Evolutionary conservation across 202 grass and related monocot species (phyloP).

Genomic region (Zoysia matrella): DNA sequence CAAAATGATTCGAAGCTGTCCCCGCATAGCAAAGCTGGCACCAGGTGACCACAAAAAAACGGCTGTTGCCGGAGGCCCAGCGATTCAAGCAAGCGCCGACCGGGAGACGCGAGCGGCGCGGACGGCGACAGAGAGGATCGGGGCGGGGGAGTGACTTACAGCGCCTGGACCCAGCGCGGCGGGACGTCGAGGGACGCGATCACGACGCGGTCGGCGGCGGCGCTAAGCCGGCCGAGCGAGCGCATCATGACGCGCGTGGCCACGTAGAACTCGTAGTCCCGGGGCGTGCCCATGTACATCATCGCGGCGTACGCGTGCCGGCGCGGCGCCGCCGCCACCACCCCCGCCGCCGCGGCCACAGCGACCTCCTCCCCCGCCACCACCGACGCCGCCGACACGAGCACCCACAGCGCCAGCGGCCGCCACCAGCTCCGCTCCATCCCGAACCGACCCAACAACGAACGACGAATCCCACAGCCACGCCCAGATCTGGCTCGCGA

Average conservation of each 20-base stretch:
- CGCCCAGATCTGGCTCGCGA: constrained; percentile 49
- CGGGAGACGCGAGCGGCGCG: neutral
- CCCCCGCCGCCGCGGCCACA: neutral
- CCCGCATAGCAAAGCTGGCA: neutral
- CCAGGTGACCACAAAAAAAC: constrained; percentile 6
- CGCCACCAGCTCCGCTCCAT: constrained; percentile 35
- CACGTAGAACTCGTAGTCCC: constrained; percentile 99
- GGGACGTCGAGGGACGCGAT: constrained; percentile 95
- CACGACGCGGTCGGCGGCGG: constrained; percentile 82
- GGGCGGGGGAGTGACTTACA: constrained; percentile 47
- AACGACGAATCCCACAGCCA: neutral
- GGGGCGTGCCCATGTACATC: constrained; percentile 99
- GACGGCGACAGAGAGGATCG: neutral
- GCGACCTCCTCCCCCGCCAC: constrained; percentile 2
- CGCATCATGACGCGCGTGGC: constrained; percentile 34
- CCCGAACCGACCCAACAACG: constrained; percentile 7
- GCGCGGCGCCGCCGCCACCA: neutral
- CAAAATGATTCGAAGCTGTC: neutral
- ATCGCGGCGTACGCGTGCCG: constrained; percentile 91
- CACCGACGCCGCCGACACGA: constrained; percentile 8
- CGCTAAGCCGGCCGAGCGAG: constrained; percentile 57
- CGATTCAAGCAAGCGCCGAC: neutral
- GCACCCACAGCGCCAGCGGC: constrained; percentile 33
- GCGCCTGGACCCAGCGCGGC: constrained; percentile 61
- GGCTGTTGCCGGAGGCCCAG: constrained; percentile 6